These are phyloP conservation scores for Phalaenopsis hybrid DNA, from an alignment of 116 monocot species.

Conservation along the genomic window DNA sequence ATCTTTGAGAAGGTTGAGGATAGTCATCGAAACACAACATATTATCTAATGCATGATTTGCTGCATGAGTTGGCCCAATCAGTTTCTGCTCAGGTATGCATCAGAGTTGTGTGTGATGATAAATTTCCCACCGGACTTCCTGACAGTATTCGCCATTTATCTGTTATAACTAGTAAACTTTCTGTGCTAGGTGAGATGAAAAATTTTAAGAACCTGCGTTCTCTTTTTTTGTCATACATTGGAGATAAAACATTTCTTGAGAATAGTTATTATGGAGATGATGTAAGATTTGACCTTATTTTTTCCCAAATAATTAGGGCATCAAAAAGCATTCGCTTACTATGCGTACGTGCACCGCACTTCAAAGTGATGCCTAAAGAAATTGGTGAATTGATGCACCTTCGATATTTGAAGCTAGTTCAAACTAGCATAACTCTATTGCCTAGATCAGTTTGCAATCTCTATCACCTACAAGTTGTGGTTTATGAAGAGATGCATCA, in stretches of 20 bases:
- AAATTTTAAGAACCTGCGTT: conserved; percentile 16
- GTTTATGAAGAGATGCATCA: neutral
- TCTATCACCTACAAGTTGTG: conserved; percentile 23
- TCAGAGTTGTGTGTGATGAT: conserved; percentile 10
- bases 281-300: neutral
- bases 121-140: neutral
- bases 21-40: neutral
- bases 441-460: conserved; percentile 19
- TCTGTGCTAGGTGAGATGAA: conserved; percentile 1
- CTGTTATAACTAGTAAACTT: conserved; percentile 8
- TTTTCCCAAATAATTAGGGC: conserved; percentile 12
- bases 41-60: conserved; percentile 16
- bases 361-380: conserved; percentile 8
- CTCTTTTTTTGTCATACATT: conserved; percentile 10
- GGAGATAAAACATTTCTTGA: neutral
- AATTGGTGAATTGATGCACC: conserved; percentile 16
- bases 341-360: conserved; percentile 9
- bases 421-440: conserved; percentile 11
- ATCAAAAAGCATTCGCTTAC: conserved; percentile 16
- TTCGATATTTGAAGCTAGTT: conserved; percentile 23
- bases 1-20: conserved; percentile 6
- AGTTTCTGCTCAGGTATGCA: conserved; percentile 25
- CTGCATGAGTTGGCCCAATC: conserved; percentile 22
- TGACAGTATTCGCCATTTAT: conserved; percentile 19
- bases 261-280: neutral